A percentile compares a stretch with the other conserved stretches of the same genome.
Evolutionary conservation across 1,284 basidiomycete genomes (phyloP).

Genomic region (Xerocomus cyaneibrunnescens): DNA sequence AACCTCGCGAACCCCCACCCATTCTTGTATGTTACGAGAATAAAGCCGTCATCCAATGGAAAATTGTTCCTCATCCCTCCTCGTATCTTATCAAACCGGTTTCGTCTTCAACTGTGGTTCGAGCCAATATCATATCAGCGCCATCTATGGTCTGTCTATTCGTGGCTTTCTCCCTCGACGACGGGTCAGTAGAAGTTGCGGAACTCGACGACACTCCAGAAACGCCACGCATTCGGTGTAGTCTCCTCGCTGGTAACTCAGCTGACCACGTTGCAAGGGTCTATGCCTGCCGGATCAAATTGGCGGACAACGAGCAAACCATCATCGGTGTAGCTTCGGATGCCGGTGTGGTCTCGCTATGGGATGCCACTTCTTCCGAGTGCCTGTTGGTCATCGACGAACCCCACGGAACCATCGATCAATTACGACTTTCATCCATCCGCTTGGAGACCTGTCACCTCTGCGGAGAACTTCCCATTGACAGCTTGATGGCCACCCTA

Average conservation of each 20-base stretch:
- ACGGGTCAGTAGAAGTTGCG: conserved; percentile 61
- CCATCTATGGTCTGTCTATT: conserved; percentile 47
- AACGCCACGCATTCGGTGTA: conserved; percentile 42
- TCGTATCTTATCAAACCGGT: conserved; percentile 48
- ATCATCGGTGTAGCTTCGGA: conserved; percentile 64
- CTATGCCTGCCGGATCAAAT: conserved; percentile 50
- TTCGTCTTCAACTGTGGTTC: conserved; percentile 45
- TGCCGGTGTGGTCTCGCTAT: conserved; percentile 67
- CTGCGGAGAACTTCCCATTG: conserved; percentile 65
- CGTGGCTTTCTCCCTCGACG: conserved; percentile 57
- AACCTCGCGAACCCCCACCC: conserved; percentile 29
- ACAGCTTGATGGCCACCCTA: conserved; percentile 61
- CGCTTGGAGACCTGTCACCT: conserved; percentile 54
- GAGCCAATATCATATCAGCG: conserved; percentile 48
- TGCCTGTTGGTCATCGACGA: conserved; percentile 62
- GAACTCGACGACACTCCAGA: conserved; percentile 46
- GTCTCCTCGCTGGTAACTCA: conserved; percentile 56
- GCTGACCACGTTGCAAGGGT: conserved; percentile 52
- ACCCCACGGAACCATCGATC: conserved; percentile 51
- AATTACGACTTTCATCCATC: conserved; percentile 53
- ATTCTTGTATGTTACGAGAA: conserved; percentile 60
- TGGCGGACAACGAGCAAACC: conserved; percentile 49
- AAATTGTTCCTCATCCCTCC: conserved; percentile 38
- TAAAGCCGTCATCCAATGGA: conserved; percentile 56
- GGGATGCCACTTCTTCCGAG: conserved; percentile 61